Conservation (phyloP, 2,329 filamentous ascomycete species). For the Stachybotrys chlorohalonatus region DNA sequence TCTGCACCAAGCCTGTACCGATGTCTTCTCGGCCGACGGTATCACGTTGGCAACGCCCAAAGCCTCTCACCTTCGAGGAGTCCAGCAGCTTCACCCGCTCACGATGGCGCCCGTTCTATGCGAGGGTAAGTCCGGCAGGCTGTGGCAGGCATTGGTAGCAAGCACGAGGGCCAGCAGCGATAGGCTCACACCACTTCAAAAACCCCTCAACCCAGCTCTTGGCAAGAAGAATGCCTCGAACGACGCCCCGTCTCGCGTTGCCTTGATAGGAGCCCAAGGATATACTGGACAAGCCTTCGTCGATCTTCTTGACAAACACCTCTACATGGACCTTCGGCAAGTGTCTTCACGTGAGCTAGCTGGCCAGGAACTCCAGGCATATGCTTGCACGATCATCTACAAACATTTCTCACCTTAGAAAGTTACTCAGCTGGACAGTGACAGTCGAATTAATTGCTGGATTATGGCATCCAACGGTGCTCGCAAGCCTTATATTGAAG, state of each 20-base stretch:
- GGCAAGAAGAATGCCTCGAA: slow-evolving; percentile 84
- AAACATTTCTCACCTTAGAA: slow-evolving; percentile 85
- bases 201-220: slow-evolving; percentile 74
- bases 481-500: slow-evolving; percentile 88
- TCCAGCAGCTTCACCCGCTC: no score
- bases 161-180: not conserved
- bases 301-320: slow-evolving; percentile 77
- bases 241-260: slow-evolving; percentile 67
- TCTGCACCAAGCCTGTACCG: not conserved
- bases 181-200: slow-evolving; percentile 28
- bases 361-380: slow-evolving; percentile 80
- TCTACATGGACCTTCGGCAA: slow-evolving; percentile 79
- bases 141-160: no score
- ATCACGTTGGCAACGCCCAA: slow-evolving; percentile 1
- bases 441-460: not conserved
- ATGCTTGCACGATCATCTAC: slow-evolving; percentile 81
- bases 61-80: no score
- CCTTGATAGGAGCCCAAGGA: slow-evolving; percentile 82
- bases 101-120: no score
- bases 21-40: slow-evolving; percentile 1
- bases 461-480: slow-evolving; percentile 64
- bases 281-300: slow-evolving; percentile 93
- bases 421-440: slow-evolving; percentile 29
- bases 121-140: no score
- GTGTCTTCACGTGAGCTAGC: slow-evolving; percentile 90